These are phyloP conservation scores for Verticillium alfalfae DNA, from an alignment of 2,329 filamentous ascomycete species.

Conservation along the genomic window DNA sequence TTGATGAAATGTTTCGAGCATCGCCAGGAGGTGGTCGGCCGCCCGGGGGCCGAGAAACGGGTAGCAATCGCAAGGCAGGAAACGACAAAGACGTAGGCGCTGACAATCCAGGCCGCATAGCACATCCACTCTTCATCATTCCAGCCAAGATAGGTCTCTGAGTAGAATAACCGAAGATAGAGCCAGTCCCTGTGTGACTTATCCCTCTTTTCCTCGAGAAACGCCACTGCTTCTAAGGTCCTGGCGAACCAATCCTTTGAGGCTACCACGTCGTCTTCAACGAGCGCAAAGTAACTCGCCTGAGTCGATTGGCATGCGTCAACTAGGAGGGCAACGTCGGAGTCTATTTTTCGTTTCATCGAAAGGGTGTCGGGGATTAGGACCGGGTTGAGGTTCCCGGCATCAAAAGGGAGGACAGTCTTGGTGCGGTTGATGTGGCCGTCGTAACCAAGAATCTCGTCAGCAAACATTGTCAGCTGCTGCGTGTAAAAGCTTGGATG, in stretches of 20 bases:
- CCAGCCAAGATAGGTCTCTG: conserved; percentile 30
- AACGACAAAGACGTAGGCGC: conserved; percentile 17
- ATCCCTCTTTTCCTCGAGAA: conserved; percentile 17
- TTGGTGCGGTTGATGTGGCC: background rate
- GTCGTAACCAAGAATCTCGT: conserved; percentile 26
- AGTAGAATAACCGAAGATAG: conserved; percentile 31
- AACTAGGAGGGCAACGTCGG: conserved; percentile 11
- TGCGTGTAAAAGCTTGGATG: conserved; percentile 23
- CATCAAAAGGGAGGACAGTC: background rate
- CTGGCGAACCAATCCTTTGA: conserved; percentile 24
- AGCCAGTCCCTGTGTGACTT: conserved; percentile 22
- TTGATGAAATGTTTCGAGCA: background rate
- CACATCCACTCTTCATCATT: conserved; percentile 25
- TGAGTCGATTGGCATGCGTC: conserved; percentile 21
- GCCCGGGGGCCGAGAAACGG: background rate
- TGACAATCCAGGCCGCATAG: conserved; percentile 18
- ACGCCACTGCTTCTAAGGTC: conserved; percentile 17
- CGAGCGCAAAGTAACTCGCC: conserved; percentile 26
- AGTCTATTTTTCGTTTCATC: background rate
- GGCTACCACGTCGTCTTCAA: conserved; percentile 30
- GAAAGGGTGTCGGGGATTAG: background rate
- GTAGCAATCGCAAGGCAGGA: conserved; percentile 9
- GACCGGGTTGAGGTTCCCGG: background rate
- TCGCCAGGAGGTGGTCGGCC: background rate
- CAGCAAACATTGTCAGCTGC: conserved; percentile 24